Base-by-base conservation (phyloP, 805 yeast genomes). In the Barnettozyma populi region DNA sequence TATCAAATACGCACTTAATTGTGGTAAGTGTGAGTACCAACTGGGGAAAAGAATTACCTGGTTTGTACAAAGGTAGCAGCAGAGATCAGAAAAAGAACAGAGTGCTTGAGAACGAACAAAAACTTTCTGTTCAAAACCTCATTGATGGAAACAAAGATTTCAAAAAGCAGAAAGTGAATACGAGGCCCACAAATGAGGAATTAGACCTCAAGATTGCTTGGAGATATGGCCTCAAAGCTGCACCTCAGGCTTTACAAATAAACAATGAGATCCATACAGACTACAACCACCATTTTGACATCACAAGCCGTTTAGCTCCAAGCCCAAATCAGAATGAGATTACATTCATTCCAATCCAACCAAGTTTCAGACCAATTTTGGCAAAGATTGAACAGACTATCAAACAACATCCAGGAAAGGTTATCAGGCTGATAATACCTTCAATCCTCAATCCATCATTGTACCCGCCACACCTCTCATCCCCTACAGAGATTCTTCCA, bases 131-230 rank as follows among this genome's bases (percentile, higher is more conserved):
- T 3, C 78, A 83, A 27, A 86, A 86, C 59, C 60, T 84, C 57
- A 65, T 79, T 2, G 77, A 75, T 51, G 60, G 42, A 13, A 44
- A 27, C 18, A 45, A 46, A 20, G 49, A 45, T 23, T 10, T 14
- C 21, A 49, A 45, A 29, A 51, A 42, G 47, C 49, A 44, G 32
- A 52, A 16, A 16, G 34, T 42, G 13, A 34, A 10, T 23, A 9
- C 16, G 34, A 34, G 44, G 24, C 37, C 39, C 45, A 36, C 36
- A 38, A 41, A 40, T 19, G 35, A 43, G 10, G 56, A 56, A 20
- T 27, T 67, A 6, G 87, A 84, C 53, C 69, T 90, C 74, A 86
- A 83, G 61, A 90, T 90, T 55, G 97, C 98, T 1, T 90, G 98
- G 98, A 77, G 97, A 58, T 90, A 90, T 60, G 94, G 92, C 0